Evolutionary conservation across 169 alveolate species (phyloP).

Genomic region (Blepharisma undulans): DNA sequence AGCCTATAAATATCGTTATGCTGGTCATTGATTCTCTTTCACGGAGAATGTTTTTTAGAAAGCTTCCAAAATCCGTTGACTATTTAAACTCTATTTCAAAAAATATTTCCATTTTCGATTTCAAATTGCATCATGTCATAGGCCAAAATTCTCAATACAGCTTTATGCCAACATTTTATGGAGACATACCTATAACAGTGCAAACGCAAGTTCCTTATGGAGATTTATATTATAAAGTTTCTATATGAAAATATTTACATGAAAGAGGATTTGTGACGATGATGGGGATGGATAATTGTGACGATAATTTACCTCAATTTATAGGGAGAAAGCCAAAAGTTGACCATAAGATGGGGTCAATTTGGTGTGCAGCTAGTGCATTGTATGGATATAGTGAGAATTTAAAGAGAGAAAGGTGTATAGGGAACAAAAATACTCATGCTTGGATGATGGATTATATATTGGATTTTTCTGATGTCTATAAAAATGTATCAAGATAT

Average conservation of each 20-base stretch:
- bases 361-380: not conserved
- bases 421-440: constrained; percentile 14
- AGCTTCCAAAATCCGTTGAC: not conserved
- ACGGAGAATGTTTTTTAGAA: constrained; percentile 4
- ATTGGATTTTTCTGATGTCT: not conserved
- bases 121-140: constrained; percentile 3
- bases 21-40: constrained; percentile 4
- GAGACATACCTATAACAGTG: constrained; percentile 18
- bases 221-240: not conserved
- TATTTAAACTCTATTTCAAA: not conserved
- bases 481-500: not conserved
- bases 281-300: constrained; percentile 4
- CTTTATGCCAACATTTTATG: not conserved
- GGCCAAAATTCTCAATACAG: constrained; percentile 8
- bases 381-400: not conserved
- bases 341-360: not conserved
- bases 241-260: not conserved
- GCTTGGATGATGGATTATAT: not conserved
- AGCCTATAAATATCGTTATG: not conserved
- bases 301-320: constrained; percentile 18
- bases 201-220: too few relatives aligned
- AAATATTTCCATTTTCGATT: not conserved
- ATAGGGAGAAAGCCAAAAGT: not conserved
- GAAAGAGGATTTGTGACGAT: constrained; percentile 19
- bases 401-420: not conserved